Percentiles rank a stretch among this genome's conserved stretches.
Evolutionary conservation across 441 rosid species (phyloP).

Genomic region (Arabidopsis lyrata): DNA sequence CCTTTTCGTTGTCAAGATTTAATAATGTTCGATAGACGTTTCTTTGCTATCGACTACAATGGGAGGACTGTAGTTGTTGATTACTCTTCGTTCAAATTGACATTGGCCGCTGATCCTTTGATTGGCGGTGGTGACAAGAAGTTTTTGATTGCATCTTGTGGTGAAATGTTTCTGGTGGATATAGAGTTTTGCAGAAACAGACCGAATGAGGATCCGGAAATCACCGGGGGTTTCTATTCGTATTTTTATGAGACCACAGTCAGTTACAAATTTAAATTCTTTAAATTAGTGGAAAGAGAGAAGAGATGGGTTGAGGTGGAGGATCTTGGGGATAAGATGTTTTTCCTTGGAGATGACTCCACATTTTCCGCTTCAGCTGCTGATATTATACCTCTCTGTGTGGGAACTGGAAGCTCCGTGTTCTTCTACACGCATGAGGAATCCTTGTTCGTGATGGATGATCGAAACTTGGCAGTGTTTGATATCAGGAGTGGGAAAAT

Average conservation of each 20-base stretch:
- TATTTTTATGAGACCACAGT: conserved; percentile 75
- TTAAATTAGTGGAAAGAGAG: conserved; percentile 53
- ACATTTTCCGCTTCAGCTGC: conserved; percentile 66
- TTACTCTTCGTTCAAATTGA: conserved; percentile 41
- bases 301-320: conserved; percentile 65
- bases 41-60: conserved; percentile 74
- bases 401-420: conserved; percentile 58
- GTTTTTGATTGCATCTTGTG: conserved; percentile 77
- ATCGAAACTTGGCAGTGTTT: conserved; percentile 68
- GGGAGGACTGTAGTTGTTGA: conserved; percentile 77
- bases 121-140: conserved; percentile 88
- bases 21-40: conserved; percentile 58
- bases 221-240: conserved; percentile 38
- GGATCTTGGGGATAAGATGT: conserved; percentile 60
- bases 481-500: conserved; percentile 67
- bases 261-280: conserved; percentile 59
- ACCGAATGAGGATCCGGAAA: conserved; percentile 43
- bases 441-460: conserved; percentile 37
- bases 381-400: conserved; percentile 53
- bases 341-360: conserved; percentile 86
- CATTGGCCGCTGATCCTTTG: conserved; percentile 55
- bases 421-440: conserved; percentile 54
- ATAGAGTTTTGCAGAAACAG: conserved; percentile 62
- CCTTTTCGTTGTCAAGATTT: conserved; percentile 89
- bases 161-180: conserved; percentile 80